Conservation (phyloP, 345 rosid genomes). For the Eucalyptus paniculata region DNA sequence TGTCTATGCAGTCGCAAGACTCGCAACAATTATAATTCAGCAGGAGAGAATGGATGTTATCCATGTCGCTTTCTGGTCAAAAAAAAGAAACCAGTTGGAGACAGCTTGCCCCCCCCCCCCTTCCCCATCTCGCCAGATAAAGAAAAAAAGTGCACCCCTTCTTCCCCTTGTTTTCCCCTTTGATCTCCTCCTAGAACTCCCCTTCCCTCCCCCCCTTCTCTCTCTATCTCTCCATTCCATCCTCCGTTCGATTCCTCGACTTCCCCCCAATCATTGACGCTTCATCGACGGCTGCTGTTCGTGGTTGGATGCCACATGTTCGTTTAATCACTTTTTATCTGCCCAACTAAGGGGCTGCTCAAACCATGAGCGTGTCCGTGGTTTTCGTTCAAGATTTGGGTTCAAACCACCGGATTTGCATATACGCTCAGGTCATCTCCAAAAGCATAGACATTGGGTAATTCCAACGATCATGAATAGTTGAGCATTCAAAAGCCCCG, state of each 20-base stretch:
- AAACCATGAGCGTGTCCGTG: background rate
- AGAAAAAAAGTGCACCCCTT: too few relatives aligned
- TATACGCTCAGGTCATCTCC: background rate
- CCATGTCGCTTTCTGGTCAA: background rate
- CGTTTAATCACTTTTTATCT: background rate
- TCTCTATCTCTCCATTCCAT: background rate
- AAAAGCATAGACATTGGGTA: background rate
- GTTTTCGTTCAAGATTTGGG: background rate
- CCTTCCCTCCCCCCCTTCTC: accelerated
- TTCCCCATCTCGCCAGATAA: too few relatives aligned
- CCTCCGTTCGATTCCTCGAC: background rate
- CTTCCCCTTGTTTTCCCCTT: background rate
- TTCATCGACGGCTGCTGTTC: background rate
- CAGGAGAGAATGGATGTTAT: background rate
- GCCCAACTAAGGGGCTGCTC: background rate
- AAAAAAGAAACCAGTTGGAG: background rate
- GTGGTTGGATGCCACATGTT: background rate
- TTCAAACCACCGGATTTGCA: background rate
- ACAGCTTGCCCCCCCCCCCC: background rate
- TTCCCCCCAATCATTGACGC: background rate
- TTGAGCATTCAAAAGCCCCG: background rate
- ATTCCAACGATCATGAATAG: background rate
- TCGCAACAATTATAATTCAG: background rate
- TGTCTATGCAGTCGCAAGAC: background rate
- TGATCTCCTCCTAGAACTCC: background rate